phyloP scores from a whole-genome alignment of 306 rosid genomes.

The Hippophae gyantsensis region DNA sequence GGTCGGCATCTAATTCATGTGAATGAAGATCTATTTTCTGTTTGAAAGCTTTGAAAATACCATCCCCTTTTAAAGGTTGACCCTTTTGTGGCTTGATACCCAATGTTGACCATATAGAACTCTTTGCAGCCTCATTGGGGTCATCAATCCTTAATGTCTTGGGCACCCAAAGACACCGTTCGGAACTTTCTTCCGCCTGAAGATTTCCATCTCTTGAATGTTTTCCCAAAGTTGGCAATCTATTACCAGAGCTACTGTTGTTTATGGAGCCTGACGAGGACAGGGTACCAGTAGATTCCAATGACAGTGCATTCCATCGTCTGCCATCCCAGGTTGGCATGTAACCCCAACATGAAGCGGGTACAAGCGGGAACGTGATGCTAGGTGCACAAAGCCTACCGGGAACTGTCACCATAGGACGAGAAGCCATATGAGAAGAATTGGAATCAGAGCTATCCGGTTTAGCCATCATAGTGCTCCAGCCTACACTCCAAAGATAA shows the following conservation, averaged over 20 bases:
- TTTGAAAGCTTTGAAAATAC: slow-evolving; percentile 49
- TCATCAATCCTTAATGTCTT: slow-evolving; percentile 51
- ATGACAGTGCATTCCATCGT: slow-evolving; percentile 21
- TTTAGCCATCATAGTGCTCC: slow-evolving; percentile 31
- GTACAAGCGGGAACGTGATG: slow-evolving; percentile 23
- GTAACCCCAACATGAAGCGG: slow-evolving; percentile 28
- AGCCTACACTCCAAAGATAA: slow-evolving; percentile 37
- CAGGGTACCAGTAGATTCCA: slow-evolving; percentile 28
- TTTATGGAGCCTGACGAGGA: slow-evolving; percentile 30
- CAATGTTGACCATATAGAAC: slow-evolving; percentile 56
- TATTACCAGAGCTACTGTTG: slow-evolving; percentile 24
- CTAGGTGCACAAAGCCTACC: slow-evolving; percentile 26
- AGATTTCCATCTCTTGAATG: slow-evolving; percentile 48
- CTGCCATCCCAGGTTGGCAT: slow-evolving; percentile 30
- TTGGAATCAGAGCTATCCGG: slow-evolving; percentile 13
- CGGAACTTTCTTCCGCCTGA: slow-evolving; percentile 20
- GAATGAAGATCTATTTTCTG: slow-evolving; percentile 25
- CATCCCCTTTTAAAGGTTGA: slow-evolving; percentile 31
- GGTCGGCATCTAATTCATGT: slow-evolving; percentile 25
- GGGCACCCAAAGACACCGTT: slow-evolving; percentile 53
- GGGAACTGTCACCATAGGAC: slow-evolving; percentile 33
- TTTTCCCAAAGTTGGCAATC: slow-evolving; percentile 42
- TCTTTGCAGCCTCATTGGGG: slow-evolving; percentile 49
- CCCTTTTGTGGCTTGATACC: slow-evolving; percentile 24
- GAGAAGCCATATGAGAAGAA: slow-evolving; percentile 20